phyloP scores from a whole-genome alignment of 768 basidiomycete species.

The Kwoniella pini region DNA sequence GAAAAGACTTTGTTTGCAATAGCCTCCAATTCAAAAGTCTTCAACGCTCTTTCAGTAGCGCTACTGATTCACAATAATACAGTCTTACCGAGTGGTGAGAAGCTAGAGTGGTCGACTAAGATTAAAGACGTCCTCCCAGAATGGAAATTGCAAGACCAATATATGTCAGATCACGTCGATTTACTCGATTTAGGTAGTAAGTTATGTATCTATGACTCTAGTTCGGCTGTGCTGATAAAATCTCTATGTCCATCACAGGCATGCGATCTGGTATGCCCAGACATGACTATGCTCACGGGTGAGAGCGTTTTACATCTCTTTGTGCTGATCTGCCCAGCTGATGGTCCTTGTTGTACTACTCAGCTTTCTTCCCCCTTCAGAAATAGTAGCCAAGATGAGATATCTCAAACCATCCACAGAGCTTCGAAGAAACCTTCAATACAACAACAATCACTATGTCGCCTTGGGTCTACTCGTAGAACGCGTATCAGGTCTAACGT shows the following conservation, averaged over 20 bases:
- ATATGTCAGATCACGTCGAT: slow-evolving; percentile 34
- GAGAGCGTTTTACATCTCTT: slow-evolving; percentile 6
- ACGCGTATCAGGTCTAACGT: slow-evolving; percentile 22
- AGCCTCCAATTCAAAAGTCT: slow-evolving; percentile 51
- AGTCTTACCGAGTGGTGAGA: slow-evolving; percentile 21
- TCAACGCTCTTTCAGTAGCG: slow-evolving; percentile 36
- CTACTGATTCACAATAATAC: slow-evolving; percentile 39
- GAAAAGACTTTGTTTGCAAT: slow-evolving; percentile 41
- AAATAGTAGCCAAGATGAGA: slow-evolving; percentile 21
- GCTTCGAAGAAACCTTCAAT: slow-evolving; percentile 40
- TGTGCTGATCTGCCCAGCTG: too few species aligned
- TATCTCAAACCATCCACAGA: slow-evolving; percentile 42
- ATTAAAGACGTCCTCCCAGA: slow-evolving; percentile 44
- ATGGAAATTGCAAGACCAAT: slow-evolving; percentile 39
- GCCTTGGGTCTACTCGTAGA: slow-evolving; percentile 30
- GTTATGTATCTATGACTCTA: not conserved
- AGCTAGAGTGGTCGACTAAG: slow-evolving; percentile 36
- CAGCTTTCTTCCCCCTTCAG: slow-evolving; percentile 2
- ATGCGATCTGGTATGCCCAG: slow-evolving; percentile 44
- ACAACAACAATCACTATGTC: slow-evolving; percentile 45
- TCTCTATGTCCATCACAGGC: slow-evolving; percentile 10
- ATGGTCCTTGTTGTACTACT: too few species aligned
- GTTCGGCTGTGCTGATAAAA: not conserved
- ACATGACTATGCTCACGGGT: slow-evolving; percentile 36
- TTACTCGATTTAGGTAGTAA: slow-evolving; percentile 43